phyloP scores from a whole-genome alignment of 2,329 filamentous ascomycete genomes.

The Samsoniella hepiali region DNA sequence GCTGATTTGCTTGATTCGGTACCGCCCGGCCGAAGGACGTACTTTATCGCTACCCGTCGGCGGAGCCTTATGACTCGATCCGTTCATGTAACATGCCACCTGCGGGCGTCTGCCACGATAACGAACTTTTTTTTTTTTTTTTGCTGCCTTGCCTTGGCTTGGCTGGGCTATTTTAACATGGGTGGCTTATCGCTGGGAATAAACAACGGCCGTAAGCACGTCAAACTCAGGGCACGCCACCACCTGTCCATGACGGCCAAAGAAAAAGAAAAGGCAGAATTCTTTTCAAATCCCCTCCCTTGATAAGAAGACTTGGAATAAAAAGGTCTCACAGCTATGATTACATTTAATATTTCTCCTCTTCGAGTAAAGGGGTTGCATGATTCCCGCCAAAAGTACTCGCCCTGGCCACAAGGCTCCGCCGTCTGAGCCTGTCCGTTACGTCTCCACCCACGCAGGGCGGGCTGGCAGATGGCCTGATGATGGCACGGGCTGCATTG shows the following conservation, averaged over 20 bases:
- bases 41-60: background rate
- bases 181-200: background rate
- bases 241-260: background rate
- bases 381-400: background rate
- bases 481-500: background rate
- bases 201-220: background rate
- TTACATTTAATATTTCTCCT: too few species aligned
- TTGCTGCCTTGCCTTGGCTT: background rate
- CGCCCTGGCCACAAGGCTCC: background rate
- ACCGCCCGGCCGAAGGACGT: background rate
- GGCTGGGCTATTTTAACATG: background rate
- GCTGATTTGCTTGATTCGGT: background rate
- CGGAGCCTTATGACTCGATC: conserved; percentile 7
- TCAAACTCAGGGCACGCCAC: background rate
- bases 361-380: too few species aligned
- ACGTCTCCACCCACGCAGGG: background rate
- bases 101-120: background rate
- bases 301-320: too few species aligned
- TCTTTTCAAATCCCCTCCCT: background rate
- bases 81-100: conserved; percentile 4
- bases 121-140: background rate
- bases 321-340: too few species aligned
- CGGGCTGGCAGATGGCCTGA: background rate
- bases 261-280: background rate
- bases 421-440: background rate